Base-by-base conservation (phyloP, 2,329 filamentous ascomycete genomes). In the Ilyonectria destructans region DNA sequence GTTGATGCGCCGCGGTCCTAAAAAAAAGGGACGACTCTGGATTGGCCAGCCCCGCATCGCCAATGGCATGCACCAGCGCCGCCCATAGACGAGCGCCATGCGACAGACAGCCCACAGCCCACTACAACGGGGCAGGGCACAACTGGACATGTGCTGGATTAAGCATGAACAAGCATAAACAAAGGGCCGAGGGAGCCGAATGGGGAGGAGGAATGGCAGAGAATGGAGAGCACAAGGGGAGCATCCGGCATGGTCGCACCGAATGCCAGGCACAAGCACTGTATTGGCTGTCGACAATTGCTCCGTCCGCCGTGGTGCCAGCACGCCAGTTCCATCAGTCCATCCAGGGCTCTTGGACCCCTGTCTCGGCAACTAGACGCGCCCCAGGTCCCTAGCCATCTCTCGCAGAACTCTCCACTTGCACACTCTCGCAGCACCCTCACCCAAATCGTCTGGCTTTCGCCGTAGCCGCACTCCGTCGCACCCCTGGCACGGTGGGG, bases 91-190 rank as follows among this genome's bases (percentile, higher is more conserved):
- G n/a, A 21, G 31, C 15, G n/a, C n/a, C 5, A n/a, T n/a, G 40
- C 15, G 26, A 26, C 26, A 26, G 46, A 49, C 21, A 26, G 21
- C 21, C 21, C 46, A 45, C 57, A 49, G 40, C 43, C 26, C 46
- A 19, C 35, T 46, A 49, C 60, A 62, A 63, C 37, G 46, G 51
- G 64, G 58, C 58, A 69, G 57, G 62, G 59, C 65, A 60, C 51
- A 62, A 67, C 59, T 66, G 61, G 55, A 29, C 54, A 70, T n/a
- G 43, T 54, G 23, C 58, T 59, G 65, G 68, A 70, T 68, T 56
- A 59, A 65, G 51, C 43, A 71, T 65, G 67, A 58, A 70, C 62
- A 68, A 67, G 71, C 71, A 75, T 74, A 75, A 74, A 72, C 72
- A 75, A 73, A 71, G 35, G 51, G 40, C 64, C 64, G 64, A 67